Percentiles rank a stretch among this genome's conserved stretches.
These are phyloP conservation scores for Passalora sequoiae DNA, from an alignment of 2,329 filamentous ascomycete species.

Conservation along the genomic window DNA sequence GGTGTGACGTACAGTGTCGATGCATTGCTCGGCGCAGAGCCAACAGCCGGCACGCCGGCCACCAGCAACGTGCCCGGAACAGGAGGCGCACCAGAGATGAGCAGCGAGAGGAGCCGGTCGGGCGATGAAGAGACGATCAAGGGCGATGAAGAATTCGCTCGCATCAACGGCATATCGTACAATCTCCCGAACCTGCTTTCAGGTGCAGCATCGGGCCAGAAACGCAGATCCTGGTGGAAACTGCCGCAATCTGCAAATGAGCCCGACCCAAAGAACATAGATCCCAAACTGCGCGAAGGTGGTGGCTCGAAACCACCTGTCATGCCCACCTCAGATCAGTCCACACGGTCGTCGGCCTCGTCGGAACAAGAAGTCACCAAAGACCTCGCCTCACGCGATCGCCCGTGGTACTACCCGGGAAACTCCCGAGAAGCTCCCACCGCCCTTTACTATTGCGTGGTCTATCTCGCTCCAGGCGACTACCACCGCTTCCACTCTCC, in stretches of 20 bases:
- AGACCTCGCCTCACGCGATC: slow-evolving; percentile 64
- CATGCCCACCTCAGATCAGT: slow-evolving; percentile 57
- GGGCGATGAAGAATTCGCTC: slow-evolving; percentile 86
- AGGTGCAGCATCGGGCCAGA: slow-evolving; percentile 43
- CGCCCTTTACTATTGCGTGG: slow-evolving; percentile 84
- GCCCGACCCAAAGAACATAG: slow-evolving; percentile 15
- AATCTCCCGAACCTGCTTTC: slow-evolving; percentile 83
- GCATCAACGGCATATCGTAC: slow-evolving; percentile 92
- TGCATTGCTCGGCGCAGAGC: slow-evolving; percentile 66
- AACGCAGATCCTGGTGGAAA: slow-evolving; percentile 21
- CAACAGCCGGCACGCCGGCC: slow-evolving; percentile 45
- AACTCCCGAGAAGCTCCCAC: slow-evolving; percentile 44
- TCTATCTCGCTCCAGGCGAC: slow-evolving; percentile 94
- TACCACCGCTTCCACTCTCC: slow-evolving; percentile 98
- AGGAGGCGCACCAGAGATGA: slow-evolving; percentile 35
- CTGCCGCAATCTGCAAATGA: slow-evolving; percentile 29
- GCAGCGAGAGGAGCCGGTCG: slow-evolving; percentile 30
- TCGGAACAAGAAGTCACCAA: slow-evolving; percentile 79
- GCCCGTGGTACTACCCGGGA: slow-evolving; percentile 43
- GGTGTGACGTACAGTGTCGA: slow-evolving; percentile 97
- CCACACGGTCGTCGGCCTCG: slow-evolving; percentile 59
- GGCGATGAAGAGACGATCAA: slow-evolving; percentile 59
- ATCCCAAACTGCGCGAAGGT: slow-evolving; percentile 16
- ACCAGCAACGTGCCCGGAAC: slow-evolving; percentile 34
- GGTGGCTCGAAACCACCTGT: slow-evolving; percentile 30